These are phyloP conservation scores for Saccharomyces pastorianus DNA, from an alignment of 1,139 yeast genomes.

Conservation along the genomic window DNA sequence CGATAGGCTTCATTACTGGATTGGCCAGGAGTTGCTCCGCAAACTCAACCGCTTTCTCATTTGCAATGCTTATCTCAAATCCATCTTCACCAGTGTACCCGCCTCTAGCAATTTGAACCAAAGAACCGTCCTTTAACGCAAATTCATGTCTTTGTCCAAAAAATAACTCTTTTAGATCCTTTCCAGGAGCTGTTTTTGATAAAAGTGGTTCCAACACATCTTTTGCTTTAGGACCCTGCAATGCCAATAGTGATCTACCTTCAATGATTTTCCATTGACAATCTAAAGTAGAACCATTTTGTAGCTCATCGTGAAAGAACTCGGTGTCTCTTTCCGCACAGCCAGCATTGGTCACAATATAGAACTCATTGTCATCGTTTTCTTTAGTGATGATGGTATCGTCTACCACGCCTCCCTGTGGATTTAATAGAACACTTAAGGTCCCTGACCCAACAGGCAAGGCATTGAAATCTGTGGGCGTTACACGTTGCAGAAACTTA, in stretches of 20 bases:
- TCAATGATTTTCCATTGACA: conserved; percentile 58
- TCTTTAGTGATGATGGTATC: conserved; percentile 89
- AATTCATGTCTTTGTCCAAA: conserved; percentile 68
- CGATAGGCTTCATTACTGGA: conserved; percentile 70
- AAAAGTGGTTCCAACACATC: conserved; percentile 58
- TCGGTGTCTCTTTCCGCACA: conserved; percentile 73
- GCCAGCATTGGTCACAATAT: conserved; percentile 96
- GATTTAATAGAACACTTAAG: conserved; percentile 68
- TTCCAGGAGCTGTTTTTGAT: conserved; percentile 34
- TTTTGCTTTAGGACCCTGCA: conserved; percentile 86
- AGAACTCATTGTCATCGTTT: conserved; percentile 58
- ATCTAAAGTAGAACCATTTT: conserved; percentile 31
- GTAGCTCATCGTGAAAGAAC: conserved; percentile 45
- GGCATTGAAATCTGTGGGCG: conserved; percentile 70
- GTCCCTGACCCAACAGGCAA: conserved; percentile 57
- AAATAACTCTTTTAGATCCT: conserved; percentile 44
- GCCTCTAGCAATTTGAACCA: conserved; percentile 73
- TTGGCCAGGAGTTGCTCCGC: conserved; percentile 53
- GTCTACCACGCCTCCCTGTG: conserved; percentile 70
- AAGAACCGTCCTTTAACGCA: conserved; percentile 37
- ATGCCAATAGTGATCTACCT: conserved; percentile 66
- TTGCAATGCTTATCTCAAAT: conserved; percentile 80
- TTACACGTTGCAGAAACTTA: conserved; percentile 64
- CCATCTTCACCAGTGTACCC: conserved; percentile 99
- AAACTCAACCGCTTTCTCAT: conserved; percentile 51